Evolutionary conservation across 192 early-diverging fungal species (phyloP), one percentile per base, ranked within the genome.

Genomic region (Coemansia sp.): DNA sequence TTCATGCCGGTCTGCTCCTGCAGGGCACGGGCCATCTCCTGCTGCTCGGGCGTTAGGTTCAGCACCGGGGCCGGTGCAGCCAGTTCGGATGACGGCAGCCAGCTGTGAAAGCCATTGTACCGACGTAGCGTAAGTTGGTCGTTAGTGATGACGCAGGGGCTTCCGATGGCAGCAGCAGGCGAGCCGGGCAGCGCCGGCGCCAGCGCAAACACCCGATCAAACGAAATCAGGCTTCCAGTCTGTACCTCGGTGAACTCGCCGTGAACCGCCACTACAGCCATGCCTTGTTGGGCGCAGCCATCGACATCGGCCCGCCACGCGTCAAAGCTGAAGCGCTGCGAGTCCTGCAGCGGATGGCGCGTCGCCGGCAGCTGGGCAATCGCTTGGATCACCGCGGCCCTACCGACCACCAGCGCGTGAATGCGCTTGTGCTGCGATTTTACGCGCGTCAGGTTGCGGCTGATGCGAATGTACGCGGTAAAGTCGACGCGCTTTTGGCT

Each of bases 401-500:
- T 40, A 8, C 71, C 71, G 17, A 58, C 52, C 21, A 60, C 31
- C 36, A 75, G 57, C 30, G 63, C 39, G 19, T 43, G 59, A 9
- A 64, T 50, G 3, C 65, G 64, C 53, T 64, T 75, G n/a, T 52
- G 47, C 8, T 58, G 60, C 17, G 47, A 51, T 46, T 60, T 67
- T 23, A 64, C 58, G 25, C 64, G 71, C 1, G 52, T 28, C 42
- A 75, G 50, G 29, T 75, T 75, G 43, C 71, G 65, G 44, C 71
- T 75, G 29, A 55, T 55, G 35, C 57, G 48, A 14, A 75, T 62
- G 60, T 75, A 75, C 10, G 50, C 26, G 8, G 51, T 41, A 42
- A 75, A 53, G 44, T 75, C 71, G 15, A 75, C 53, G 30, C 62
- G 71, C 36, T 60, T 75, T 28, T 75, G 71, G 54, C 71, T 68